These are phyloP conservation scores for Cryphonectria japonica DNA, from an alignment of 2,329 filamentous ascomycete species.

Conservation along the genomic window DNA sequence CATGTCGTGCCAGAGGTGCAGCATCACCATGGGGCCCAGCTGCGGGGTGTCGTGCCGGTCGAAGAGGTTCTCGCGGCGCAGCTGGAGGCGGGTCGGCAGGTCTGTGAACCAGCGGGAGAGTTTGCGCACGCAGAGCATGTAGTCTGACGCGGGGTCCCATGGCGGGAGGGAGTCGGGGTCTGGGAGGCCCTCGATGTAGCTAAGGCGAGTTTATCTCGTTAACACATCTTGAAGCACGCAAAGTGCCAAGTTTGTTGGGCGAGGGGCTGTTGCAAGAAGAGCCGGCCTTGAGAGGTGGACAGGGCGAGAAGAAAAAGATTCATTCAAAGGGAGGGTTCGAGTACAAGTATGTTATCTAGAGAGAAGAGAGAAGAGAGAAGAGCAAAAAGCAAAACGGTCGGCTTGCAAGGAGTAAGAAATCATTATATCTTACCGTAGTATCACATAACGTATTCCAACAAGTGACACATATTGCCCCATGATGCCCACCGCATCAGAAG, in stretches of 20 bases:
- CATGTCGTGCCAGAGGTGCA: conserved; percentile 10
- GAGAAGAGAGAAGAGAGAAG: background rate
- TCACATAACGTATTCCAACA: background rate
- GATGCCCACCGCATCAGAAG: background rate
- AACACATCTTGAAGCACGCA: background rate
- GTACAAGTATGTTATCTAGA: background rate
- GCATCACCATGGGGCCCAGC: conserved; percentile 5
- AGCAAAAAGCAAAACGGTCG: too few relatives aligned
- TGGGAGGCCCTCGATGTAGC: background rate
- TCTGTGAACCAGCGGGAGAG: background rate
- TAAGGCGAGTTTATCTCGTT: background rate
- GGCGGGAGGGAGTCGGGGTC: background rate
- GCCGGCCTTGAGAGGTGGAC: background rate
- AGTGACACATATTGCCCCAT: conserved; percentile 7
- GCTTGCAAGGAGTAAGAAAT: background rate
- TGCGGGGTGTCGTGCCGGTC: conserved; percentile 1
- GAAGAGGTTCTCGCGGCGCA: conserved; percentile 7
- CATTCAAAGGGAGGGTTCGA: background rate
- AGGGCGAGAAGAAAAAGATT: background rate
- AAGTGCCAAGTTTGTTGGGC: background rate
- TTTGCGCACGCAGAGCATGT: conserved; percentile 1
- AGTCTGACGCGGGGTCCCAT: conserved; percentile 2
- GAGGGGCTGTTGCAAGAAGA: background rate
- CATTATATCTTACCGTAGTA: conserved; percentile 2
- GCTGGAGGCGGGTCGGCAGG: background rate